Evolutionary conservation across 805 yeast species (phyloP).

Genomic region (Hanseniaspora guilliermondii): DNA sequence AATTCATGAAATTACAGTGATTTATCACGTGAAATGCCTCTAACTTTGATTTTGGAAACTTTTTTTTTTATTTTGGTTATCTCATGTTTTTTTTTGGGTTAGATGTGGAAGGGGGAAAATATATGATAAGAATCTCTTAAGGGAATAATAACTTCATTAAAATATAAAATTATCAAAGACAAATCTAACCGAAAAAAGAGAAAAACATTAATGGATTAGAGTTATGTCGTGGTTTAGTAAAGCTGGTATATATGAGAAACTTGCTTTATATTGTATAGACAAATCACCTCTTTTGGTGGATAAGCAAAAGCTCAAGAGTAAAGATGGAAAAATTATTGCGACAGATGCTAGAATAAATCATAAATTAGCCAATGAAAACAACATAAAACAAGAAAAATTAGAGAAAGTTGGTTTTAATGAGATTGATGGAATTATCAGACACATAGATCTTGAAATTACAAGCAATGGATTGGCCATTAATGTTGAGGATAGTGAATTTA

Average conservation of each 20-base stretch:
- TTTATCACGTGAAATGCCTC: no score
- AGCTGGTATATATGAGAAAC: slow-evolving; percentile 11
- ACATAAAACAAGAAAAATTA: background rate
- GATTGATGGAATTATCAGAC: background rate
- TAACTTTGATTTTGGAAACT: no score
- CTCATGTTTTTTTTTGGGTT: no score
- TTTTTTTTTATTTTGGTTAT: background rate
- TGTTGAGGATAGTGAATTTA: background rate
- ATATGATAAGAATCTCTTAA: no score
- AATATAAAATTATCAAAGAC: background rate
- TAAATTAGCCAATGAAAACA: background rate
- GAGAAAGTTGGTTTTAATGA: background rate
- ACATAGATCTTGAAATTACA: background rate
- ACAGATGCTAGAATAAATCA: slow-evolving; percentile 7
- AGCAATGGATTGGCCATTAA: slow-evolving; percentile 3
- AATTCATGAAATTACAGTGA: no score
- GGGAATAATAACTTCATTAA: background rate
- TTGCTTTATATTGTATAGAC: slow-evolving; percentile 7
- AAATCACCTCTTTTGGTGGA: slow-evolving; percentile 11
- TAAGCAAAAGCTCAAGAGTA: slow-evolving; percentile 4
- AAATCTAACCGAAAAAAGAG: background rate
- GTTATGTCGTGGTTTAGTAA: slow-evolving; percentile 11
- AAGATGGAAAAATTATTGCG: slow-evolving; percentile 2
- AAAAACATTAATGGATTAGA: background rate
- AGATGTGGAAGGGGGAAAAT: no score